Base-by-base conservation (phyloP, 148 eudicot genomes). In the Agrostemma githago region DNA sequence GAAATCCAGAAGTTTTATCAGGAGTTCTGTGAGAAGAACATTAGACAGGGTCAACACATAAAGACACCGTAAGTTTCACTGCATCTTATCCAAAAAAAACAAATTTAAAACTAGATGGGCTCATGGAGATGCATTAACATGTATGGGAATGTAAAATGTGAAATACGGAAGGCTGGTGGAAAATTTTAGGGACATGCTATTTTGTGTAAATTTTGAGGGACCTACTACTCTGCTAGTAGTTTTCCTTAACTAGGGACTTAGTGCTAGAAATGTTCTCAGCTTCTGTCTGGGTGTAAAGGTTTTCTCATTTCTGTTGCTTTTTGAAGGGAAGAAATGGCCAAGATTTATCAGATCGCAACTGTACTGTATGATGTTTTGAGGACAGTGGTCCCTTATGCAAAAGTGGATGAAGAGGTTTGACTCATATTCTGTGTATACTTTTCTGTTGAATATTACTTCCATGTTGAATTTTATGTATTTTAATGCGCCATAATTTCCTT, bases 291-390 rank as follows among this genome's bases (percentile, higher is more conserved):
- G 57, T 57, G 16, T 40, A 4, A 58, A 59, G 43, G 8, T 7
- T 75, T 20, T 48, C 66, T 43, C 53, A 39, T 70, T 63, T 72
- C 10, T 54, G 44, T 71, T 79, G 60, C 73, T 70, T 68, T 43
- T 77, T 79, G 26, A 81, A 95, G 99, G 86, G 92, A 92, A 85
- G 96, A 92, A 85, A 92, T 95, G 97, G 92, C 97, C 51, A 92
- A 95, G 83, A 81, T 86, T 58, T 88, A 86, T 84, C 97, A 89
- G 81, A 95, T 92, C 82, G 99, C 99, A 39, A 85, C 89, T 6
- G 97, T 95, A 58, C 81, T 95, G 78, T 90, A 92, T 82, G 99
- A 92, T 79, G 97, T 90, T 70, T 78, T 95, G 79, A 81, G 26
- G 81, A 86, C 97, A 40, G 94, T 95, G 68, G 96, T 95, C n/a